phyloP scores from a whole-genome alignment of 192 early-diverging fungal genomes.

The Geranomyces michiganensis region DNA sequence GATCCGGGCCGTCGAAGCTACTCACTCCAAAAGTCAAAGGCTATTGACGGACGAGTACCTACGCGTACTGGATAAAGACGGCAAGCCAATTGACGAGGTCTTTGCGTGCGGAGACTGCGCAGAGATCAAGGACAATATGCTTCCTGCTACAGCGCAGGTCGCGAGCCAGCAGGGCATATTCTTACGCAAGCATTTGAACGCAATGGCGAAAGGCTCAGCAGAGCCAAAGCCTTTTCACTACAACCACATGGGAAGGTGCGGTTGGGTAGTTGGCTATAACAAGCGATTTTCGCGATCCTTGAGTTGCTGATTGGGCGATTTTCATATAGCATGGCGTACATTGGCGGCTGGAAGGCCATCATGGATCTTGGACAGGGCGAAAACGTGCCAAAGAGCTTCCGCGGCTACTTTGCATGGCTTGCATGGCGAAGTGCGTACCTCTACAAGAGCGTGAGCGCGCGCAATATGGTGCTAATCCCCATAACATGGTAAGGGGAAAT shows the following conservation, averaged over 20 bases:
- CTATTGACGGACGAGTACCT: constrained; percentile 73
- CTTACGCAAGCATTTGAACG: constrained; percentile 56
- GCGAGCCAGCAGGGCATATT: constrained; percentile 76
- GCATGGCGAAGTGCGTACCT: constrained; percentile 78
- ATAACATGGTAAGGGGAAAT: constrained; percentile 70
- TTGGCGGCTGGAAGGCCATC: constrained; percentile 56
- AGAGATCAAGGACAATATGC: constrained; percentile 71
- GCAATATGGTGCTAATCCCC: constrained; percentile 78
- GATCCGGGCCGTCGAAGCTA: constrained; percentile 1
- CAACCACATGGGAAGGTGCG: constrained; percentile 55
- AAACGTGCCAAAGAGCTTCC: constrained; percentile 4
- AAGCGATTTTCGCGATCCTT: not conserved
- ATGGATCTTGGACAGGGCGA: constrained; percentile 29
- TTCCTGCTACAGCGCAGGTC: constrained; percentile 86
- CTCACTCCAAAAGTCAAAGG: not conserved
- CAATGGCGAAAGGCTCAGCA: constrained; percentile 19
- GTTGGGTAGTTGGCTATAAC: too few species aligned
- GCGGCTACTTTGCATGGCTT: constrained; percentile 47
- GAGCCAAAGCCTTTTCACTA: constrained; percentile 57
- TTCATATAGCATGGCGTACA: constrained; percentile 65
- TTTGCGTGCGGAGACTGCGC: constrained; percentile 92
- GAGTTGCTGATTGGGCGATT: not conserved
- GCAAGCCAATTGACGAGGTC: constrained; percentile 58
- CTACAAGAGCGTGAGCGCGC: constrained; percentile 62
- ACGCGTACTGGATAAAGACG: constrained; percentile 65